Base-by-base conservation (phyloP, 306 rosid genomes). In the Trifolium pratense region DNA sequence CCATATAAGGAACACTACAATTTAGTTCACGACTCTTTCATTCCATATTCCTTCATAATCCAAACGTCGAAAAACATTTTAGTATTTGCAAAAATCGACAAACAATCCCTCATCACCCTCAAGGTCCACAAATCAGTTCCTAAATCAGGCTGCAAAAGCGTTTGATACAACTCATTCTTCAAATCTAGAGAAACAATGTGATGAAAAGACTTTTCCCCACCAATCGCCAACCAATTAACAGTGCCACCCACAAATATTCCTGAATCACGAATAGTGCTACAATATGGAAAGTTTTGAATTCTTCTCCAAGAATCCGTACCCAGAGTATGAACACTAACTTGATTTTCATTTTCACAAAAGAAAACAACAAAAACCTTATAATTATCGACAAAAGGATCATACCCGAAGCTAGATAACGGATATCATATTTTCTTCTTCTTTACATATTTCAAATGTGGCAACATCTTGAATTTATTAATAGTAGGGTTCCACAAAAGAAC, bases 31-130 rank as follows among this genome's bases (percentile, higher is more conserved):
- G 86, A 82, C 20, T 73, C 80, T 52, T 25, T 23, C 26, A 23
- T 23, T 23, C 86, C 86, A 75, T 71, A 72, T 5, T 76, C 77
- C 70, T 79, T 72, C 86, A 66, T 75, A 13, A 79, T 36, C 83
- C 81, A 83, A 60, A 75, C 29, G 39, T 71, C 64, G 0, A 32
- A 32, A 32, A 2, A 32, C 36, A 5, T 0, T 3, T 5, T 32
- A 4, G 5, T 32, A 32, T 32, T 32, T 5, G 6, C 29, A 48
- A 70, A 18, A 21, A 75, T 32, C 39, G 63, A 64, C 74, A 83
- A 66, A 49, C 75, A 78, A 20, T 52, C 73, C 69, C 52, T 67
- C 17, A 83, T 23, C 11, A 70, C 68, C 10, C 53, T 73, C 32
- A 70, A 70, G 3, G 26, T 26, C 32, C 9, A 42, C 0, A 51